Evolutionary conservation across 2,329 filamentous ascomycete species (phyloP).

Genomic region (Pseudogymnoascus sp.): DNA sequence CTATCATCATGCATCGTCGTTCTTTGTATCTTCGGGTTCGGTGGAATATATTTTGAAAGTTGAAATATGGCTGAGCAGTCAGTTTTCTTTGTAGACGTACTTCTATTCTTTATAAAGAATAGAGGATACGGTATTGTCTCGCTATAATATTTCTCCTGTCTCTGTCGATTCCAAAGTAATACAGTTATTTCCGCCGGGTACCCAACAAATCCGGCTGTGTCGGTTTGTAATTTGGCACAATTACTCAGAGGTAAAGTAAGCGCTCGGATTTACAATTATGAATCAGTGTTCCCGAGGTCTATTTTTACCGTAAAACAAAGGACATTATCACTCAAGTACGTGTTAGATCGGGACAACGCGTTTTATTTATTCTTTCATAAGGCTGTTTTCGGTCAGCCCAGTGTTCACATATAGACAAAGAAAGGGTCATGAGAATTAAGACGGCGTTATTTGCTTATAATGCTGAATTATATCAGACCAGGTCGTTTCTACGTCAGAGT

Average conservation of each 20-base stretch:
- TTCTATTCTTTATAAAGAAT: not conserved
- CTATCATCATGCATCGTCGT: not conserved
- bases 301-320: not conserved
- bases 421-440: no score
- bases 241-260: no score
- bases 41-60: not conserved
- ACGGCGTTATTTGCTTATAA: not conserved
- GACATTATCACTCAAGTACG: not conserved
- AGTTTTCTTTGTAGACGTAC: not conserved
- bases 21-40: not conserved
- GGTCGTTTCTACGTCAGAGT: no score
- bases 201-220: not conserved
- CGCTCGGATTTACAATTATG: no score
- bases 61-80: not conserved
- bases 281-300: no score
- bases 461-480: no score
- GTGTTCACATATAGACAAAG: not conserved
- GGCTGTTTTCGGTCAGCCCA: not conserved
- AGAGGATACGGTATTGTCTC: not conserved
- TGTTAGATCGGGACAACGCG: not conserved
- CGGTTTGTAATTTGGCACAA: no score
- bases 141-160: not conserved
- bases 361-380: not conserved
- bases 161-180: not conserved
- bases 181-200: no score